These are phyloP conservation scores for Diphasiastrum complanatum DNA, from an alignment of 83 land plant genomes.

Conservation along the genomic window DNA sequence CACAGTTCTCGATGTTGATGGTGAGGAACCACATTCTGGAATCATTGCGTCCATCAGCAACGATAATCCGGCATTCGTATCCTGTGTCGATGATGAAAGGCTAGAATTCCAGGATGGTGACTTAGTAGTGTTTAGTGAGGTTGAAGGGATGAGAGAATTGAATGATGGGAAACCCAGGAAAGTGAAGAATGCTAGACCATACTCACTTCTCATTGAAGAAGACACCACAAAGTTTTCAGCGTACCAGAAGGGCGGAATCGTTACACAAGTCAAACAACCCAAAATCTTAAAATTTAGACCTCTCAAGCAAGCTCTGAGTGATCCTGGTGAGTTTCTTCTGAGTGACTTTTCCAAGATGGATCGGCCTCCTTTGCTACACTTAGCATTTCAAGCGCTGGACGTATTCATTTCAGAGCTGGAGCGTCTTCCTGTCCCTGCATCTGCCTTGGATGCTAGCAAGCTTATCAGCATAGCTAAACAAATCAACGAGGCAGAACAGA, in stretches of 20 bases:
- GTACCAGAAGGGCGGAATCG: neutral
- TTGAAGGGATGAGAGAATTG: neutral
- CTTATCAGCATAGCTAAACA: neutral
- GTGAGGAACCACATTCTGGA: slow-evolving; percentile 4
- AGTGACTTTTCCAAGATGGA: slow-evolving; percentile 8
- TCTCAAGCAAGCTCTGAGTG: neutral
- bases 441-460: neutral
- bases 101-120: slow-evolving; percentile 6
- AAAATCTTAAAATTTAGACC: no score
- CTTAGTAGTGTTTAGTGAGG: slow-evolving; percentile 4
- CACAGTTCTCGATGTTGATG: slow-evolving; percentile 6
- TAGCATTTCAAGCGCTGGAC: slow-evolving; percentile 8
- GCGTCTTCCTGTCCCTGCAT: slow-evolving; percentile 1
- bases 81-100: slow-evolving; percentile 4
- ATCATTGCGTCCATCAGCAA: slow-evolving; percentile 5
- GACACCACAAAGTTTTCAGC: neutral
- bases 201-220: neutral
- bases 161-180: slow-evolving; percentile 4
- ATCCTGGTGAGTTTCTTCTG: slow-evolving; percentile 12
- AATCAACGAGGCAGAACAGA: neutral
- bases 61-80: slow-evolving; percentile 1
- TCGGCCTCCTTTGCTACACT: slow-evolving; percentile 5
- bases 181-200: slow-evolving; percentile 4
- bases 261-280: slow-evolving; percentile 4
- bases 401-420: neutral